Percentiles rank a stretch among this genome's conserved stretches.
Evolutionary conservation across 192 early-diverging fungal genomes (phyloP).

Genomic region (Tieghemiomyces parasiticus): DNA sequence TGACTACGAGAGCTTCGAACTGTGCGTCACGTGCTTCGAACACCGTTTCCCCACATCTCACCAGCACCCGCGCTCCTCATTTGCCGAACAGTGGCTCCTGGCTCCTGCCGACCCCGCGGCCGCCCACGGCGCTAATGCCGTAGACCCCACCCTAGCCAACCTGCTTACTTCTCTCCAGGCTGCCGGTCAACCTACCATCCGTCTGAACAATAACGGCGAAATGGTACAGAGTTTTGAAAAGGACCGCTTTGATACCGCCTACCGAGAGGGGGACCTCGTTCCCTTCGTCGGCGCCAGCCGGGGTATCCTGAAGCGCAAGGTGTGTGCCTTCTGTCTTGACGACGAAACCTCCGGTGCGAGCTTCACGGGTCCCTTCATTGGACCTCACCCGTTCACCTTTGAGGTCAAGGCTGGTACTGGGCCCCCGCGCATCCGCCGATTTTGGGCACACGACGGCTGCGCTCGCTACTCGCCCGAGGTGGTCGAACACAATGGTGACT

Average conservation of each 20-base stretch:
- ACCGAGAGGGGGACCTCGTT: not conserved
- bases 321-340: conserved; percentile 57
- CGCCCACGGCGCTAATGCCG: not conserved
- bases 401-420: conserved; percentile 34
- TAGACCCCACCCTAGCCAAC: not conserved
- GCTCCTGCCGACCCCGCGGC: not conserved
- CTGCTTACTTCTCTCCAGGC: too few species aligned
- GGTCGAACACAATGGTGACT: conserved; percentile 41
- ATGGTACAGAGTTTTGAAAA: conserved; percentile 41
- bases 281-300: too few species aligned
- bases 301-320: conserved; percentile 30
- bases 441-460: conserved; percentile 81
- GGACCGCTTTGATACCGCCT: conserved; percentile 32
- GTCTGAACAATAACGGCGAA: conserved; percentile 20
- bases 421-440: conserved; percentile 28
- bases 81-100: conserved; percentile 40
- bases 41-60: conserved; percentile 53
- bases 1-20: conserved; percentile 53
- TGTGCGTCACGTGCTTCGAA: conserved; percentile 57
- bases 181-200: too few species aligned
- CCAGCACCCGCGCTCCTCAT: conserved; percentile 60
- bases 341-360: conserved; percentile 27
- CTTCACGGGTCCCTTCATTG: conserved; percentile 35
- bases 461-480: conserved; percentile 78
- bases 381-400: conserved; percentile 44